Evolutionary conservation across 305 asterid species (phyloP), one percentile per base, ranked within the genome.

Genomic region (Fraxinus floribunda): DNA sequence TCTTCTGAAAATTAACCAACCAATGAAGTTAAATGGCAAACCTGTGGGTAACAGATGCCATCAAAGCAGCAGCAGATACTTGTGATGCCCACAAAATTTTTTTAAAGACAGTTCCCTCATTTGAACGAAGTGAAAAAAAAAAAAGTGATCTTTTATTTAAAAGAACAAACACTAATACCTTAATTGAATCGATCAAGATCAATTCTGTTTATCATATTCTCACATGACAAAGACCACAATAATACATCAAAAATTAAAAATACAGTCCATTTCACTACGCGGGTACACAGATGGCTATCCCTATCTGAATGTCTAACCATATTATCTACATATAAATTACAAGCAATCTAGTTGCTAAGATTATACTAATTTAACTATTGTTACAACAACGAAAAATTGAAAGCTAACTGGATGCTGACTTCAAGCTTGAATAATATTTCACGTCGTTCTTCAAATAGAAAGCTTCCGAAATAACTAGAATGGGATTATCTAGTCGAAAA

Each of bases 401-500:
- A 41, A 41, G 52, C 2, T 10, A 41, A 41, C 15, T 41, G 52
- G 52, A 41, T 41, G 52, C 16, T 41, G 52, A 41, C 52, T 9
- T 41, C 52, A 9, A 41, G 73, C 73, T 64, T 2, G 16, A 64
- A 24, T 22, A 55, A 64, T 64, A 64, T 64, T 64, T 64, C 73
- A 24, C 15, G 4, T 8, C 3, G 73, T 30, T 64, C n/a, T 24
- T 64, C 34, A 64, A 22, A 64, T 9, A 26, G 16, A 41, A 41
- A 64, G 16, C 34, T 22, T 64, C 73, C 15, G 70, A 4, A 57
- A n/a, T 60, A n/a, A 22, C 35, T 64, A 64, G 73, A 64, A n/a
- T 24, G 2, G 60, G 41, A 62, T 26, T 46, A 35, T 79, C 81
- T 85, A 89, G 81, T 89, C 92, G 72, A 83, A 89, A 78, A 88